Evolutionary conservation across 768 basidiomycete genomes (phyloP).

Genomic region (Galerina sulciceps): DNA sequence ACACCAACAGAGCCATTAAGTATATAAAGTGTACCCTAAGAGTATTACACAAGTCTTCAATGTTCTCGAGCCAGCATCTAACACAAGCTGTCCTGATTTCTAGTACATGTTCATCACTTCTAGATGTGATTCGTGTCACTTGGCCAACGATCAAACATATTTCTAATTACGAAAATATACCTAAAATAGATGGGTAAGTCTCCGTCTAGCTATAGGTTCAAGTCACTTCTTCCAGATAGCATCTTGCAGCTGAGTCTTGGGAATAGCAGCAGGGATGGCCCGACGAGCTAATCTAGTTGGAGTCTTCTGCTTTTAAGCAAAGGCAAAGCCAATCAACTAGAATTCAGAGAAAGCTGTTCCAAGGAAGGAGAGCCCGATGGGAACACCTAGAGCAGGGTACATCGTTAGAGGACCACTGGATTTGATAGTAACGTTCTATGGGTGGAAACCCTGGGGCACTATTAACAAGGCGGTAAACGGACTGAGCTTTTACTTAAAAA

Average conservation of each 20-base stretch:
- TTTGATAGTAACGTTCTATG: constrained; percentile 40
- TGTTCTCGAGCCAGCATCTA: too few species aligned
- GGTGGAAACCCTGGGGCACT: constrained; percentile 66
- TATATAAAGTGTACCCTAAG: too few species aligned
- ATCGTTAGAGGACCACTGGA: constrained; percentile 41
- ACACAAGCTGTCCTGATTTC: too few species aligned
- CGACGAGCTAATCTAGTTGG: constrained; percentile 47
- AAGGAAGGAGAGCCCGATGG: constrained; percentile 65
- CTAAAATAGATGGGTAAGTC: not conserved
- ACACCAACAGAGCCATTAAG: too few species aligned
- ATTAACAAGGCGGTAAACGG: constrained; percentile 3
- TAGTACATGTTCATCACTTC: too few species aligned
- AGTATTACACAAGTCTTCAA: too few species aligned
- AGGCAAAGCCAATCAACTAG: constrained; percentile 57
- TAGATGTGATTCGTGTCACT: too few species aligned
- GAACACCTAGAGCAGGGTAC: constrained; percentile 57
- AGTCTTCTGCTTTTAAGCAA: constrained; percentile 69
- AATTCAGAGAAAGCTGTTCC: constrained; percentile 65
- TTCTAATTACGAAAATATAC: too few species aligned
- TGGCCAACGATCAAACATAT: too few species aligned
- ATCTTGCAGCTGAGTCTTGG: constrained; percentile 49
- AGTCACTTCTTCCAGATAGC: constrained; percentile 24
- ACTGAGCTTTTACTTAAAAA: too few species aligned
- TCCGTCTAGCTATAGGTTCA: not conserved
- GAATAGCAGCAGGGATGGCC: constrained; percentile 58